Evolutionary conservation across 495 filamentous ascomycete genomes (phyloP).

Genomic region (Xylaria bambusicola): DNA sequence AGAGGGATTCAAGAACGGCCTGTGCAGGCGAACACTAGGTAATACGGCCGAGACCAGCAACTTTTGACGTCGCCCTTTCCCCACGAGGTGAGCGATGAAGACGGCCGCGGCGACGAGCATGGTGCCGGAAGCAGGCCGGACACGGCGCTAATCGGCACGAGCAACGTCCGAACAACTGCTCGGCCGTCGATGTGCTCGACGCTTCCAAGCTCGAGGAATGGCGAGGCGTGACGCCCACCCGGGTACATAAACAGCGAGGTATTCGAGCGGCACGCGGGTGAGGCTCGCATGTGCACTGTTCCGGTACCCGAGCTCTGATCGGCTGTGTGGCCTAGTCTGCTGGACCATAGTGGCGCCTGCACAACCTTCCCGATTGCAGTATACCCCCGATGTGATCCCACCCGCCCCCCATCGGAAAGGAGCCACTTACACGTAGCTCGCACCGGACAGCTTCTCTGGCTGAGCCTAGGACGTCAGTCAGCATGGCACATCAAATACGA

Average conservation of each 20-base stretch:
- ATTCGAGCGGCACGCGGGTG: slow-evolving; percentile 15
- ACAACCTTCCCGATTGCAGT: slow-evolving; percentile 33
- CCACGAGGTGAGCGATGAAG: background rate
- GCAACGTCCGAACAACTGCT: background rate
- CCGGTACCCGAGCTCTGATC: slow-evolving; percentile 26
- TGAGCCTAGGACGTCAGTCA: slow-evolving; percentile 26
- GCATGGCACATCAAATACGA: slow-evolving; percentile 23
- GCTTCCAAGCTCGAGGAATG: background rate
- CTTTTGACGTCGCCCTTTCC: background rate
- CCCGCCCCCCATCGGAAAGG: slow-evolving; percentile 33
- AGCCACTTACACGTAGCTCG: slow-evolving; percentile 33
- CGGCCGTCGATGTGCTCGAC: background rate
- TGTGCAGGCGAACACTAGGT: slow-evolving; percentile 20
- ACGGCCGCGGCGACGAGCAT: background rate
- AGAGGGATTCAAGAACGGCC: slow-evolving; percentile 16
- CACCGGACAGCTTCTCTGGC: slow-evolving; percentile 25
- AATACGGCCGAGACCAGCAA: slow-evolving; percentile 13
- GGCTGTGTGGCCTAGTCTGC: slow-evolving; percentile 24
- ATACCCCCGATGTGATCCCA: slow-evolving; percentile 27
- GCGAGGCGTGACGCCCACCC: background rate
- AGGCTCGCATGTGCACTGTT: slow-evolving; percentile 20
- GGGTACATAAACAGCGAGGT: slow-evolving; percentile 5
- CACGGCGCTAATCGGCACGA: background rate
- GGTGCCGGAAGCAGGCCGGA: background rate
- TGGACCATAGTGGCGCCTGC: slow-evolving; percentile 34